phyloP scores from a whole-genome alignment of 75 land plant genomes.

The Cunninghamia lanceolata region DNA sequence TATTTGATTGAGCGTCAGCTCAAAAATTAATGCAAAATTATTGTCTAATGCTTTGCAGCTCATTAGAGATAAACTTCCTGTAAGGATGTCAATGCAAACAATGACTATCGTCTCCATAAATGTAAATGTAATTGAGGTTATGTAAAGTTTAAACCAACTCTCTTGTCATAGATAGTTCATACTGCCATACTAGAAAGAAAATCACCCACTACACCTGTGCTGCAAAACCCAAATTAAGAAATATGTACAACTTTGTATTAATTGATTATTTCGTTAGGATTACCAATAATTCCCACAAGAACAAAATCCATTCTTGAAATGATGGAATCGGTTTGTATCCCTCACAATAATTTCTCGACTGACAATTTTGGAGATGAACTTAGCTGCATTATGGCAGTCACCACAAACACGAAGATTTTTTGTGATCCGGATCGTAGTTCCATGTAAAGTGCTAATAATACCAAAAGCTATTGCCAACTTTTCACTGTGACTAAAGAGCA shows the following conservation, averaged over 20 bases:
- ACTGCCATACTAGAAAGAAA: background rate
- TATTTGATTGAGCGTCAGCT: background rate
- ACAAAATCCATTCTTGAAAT: slow-evolving; percentile 25
- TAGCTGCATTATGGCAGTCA: slow-evolving; percentile 21
- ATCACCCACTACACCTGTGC: background rate
- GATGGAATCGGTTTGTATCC: slow-evolving; percentile 22
- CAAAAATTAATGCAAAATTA: background rate
- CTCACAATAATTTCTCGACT: slow-evolving; percentile 23
- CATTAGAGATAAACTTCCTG: too few relatives aligned
- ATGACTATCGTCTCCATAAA: background rate
- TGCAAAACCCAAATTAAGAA: background rate
- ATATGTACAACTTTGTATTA: background rate
- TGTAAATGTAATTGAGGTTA: background rate
- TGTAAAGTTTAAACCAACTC: background rate
- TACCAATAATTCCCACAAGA: slow-evolving; percentile 22
- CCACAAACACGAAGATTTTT: slow-evolving; percentile 20
- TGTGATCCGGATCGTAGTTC: slow-evolving; percentile 17
- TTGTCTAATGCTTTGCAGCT: background rate
- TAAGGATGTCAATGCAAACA: too few relatives aligned
- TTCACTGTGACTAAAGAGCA: slow-evolving; percentile 22
- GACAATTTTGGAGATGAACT: slow-evolving; percentile 18
- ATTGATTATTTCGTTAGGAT: background rate
- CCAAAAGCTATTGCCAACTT: slow-evolving; percentile 30
- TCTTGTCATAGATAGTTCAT: background rate
- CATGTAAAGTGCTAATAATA: slow-evolving; percentile 18